phyloP scores from a whole-genome alignment of 805 yeast species.

The Wickerhamiella allomyrinae region DNA sequence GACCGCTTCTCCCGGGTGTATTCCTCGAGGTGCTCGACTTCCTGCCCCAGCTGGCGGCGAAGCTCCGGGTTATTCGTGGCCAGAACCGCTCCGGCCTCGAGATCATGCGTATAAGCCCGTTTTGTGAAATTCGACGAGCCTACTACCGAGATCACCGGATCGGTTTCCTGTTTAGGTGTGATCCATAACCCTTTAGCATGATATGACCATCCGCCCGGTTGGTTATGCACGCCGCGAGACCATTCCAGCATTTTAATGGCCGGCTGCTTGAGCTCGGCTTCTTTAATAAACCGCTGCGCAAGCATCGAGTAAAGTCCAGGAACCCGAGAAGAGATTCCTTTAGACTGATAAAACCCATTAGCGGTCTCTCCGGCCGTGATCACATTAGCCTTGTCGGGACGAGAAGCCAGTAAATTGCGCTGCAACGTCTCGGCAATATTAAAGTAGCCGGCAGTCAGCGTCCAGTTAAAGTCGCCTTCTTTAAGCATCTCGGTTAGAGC shows the following conservation, averaged over 20 bases:
- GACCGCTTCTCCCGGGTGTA: conserved; percentile 40
- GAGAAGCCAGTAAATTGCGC: conserved; percentile 34
- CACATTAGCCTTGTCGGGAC: conserved; percentile 44
- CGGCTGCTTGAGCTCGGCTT: conserved; percentile 31
- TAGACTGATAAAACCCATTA: conserved; percentile 78
- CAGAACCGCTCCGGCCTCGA: conserved; percentile 75
- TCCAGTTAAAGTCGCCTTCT: conserved; percentile 45
- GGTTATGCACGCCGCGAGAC: conserved; percentile 73
- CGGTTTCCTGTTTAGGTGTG: conserved; percentile 6
- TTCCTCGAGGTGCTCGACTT: conserved; percentile 44
- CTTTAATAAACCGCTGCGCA: conserved; percentile 51
- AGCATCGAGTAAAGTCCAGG: conserved; percentile 79
- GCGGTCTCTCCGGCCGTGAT: conserved; percentile 91
- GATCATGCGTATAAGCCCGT: conserved; percentile 73
- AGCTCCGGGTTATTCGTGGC: conserved; percentile 54
- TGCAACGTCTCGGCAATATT: conserved; percentile 72
- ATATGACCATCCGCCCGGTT: conserved; percentile 85
- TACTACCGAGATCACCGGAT: conserved; percentile 62
- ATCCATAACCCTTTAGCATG: conserved; percentile 97
- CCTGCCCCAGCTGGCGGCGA: conserved; percentile 42
- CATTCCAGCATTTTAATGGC: conserved; percentile 60
- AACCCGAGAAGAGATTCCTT: conserved; percentile 64
- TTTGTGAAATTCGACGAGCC: conserved; percentile 92
- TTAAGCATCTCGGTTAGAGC: conserved; percentile 18
- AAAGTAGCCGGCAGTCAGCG: conserved; percentile 93